Evolutionary conservation across 2,329 filamentous ascomycete genomes (phyloP).

Genomic region (Epichloe sibirici): DNA sequence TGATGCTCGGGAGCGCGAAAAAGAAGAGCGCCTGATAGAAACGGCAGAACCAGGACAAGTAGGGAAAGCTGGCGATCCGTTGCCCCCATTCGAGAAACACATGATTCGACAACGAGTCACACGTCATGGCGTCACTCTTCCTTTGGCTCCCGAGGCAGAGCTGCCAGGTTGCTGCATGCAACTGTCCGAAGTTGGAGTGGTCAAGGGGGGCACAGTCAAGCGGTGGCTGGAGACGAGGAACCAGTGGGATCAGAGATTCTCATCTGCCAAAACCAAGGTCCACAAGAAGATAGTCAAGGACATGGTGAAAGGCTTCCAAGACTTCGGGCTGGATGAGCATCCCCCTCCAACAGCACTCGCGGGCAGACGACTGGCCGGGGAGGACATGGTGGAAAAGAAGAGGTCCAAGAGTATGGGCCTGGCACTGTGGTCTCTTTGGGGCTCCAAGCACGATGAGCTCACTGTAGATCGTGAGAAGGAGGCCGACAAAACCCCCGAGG

Average conservation of each 20-base stretch:
- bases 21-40: slow-evolving; percentile 10
- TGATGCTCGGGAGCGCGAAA: slow-evolving; percentile 11
- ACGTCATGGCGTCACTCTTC: slow-evolving; percentile 60
- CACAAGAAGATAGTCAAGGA: slow-evolving; percentile 65
- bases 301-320: slow-evolving; percentile 57
- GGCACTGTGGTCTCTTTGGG: slow-evolving; percentile 77
- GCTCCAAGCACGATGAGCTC: slow-evolving; percentile 74
- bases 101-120: slow-evolving; percentile 90
- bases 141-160: slow-evolving; percentile 50
- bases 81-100: slow-evolving; percentile 67
- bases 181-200: slow-evolving; percentile 56
- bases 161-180: slow-evolving; percentile 54
- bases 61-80: slow-evolving; percentile 74
- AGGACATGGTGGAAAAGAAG: slow-evolving; percentile 33
- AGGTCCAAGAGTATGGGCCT: slow-evolving; percentile 61
- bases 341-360: slow-evolving; percentile 79
- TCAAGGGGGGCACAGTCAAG: slow-evolving; percentile 66
- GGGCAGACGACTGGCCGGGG: slow-evolving; percentile 43
- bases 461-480: slow-evolving; percentile 50
- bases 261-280: slow-evolving; percentile 54
- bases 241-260: slow-evolving; percentile 63
- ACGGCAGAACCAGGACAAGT: slow-evolving; percentile 32
- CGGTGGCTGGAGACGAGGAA: slow-evolving; percentile 72
- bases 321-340: slow-evolving; percentile 56
- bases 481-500: slow-evolving; percentile 27